These are phyloP conservation scores for Yamadazyma friedrichii DNA, from an alignment of 1,139 yeast genomes.

Conservation along the genomic window DNA sequence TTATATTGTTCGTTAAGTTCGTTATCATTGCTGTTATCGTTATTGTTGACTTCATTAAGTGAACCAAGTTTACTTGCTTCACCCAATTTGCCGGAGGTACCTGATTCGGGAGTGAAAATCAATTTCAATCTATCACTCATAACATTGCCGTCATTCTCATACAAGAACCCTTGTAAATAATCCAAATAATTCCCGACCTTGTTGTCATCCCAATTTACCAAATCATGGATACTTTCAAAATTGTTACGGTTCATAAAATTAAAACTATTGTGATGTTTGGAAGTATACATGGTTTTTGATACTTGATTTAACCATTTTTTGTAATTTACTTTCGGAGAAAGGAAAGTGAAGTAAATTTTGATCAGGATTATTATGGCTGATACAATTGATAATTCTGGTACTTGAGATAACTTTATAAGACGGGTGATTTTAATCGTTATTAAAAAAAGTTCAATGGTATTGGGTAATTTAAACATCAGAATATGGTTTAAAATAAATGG, in stretches of 20 bases:
- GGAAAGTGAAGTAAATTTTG: slow-evolving; percentile 27
- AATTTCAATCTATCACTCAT: slow-evolving; percentile 36
- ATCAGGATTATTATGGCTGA: slow-evolving; percentile 25
- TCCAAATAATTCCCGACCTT: slow-evolving; percentile 40
- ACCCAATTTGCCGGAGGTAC: background rate
- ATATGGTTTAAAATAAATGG: slow-evolving; percentile 32
- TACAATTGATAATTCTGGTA: slow-evolving; percentile 31
- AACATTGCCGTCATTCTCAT: slow-evolving; percentile 23
- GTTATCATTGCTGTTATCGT: background rate
- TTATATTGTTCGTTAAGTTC: slow-evolving; percentile 2
- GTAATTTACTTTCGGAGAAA: slow-evolving; percentile 15
- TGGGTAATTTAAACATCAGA: slow-evolving; percentile 30
- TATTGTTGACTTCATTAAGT: background rate
- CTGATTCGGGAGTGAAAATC: slow-evolving; percentile 22
- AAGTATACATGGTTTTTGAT: slow-evolving; percentile 18
- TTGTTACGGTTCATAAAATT: slow-evolving; percentile 14
- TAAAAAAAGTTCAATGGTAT: slow-evolving; percentile 28
- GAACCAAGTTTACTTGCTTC: too few species aligned
- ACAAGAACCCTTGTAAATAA: slow-evolving; percentile 36
- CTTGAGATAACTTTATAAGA: background rate
- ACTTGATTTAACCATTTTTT: slow-evolving; percentile 23
- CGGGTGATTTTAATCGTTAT: slow-evolving; percentile 17
- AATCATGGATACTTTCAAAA: slow-evolving; percentile 16
- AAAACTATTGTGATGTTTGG: slow-evolving; percentile 19
- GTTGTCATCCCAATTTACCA: slow-evolving; percentile 39